phyloP scores from a whole-genome alignment of 75 land plant genomes.

The Cryptomeria japonica region DNA sequence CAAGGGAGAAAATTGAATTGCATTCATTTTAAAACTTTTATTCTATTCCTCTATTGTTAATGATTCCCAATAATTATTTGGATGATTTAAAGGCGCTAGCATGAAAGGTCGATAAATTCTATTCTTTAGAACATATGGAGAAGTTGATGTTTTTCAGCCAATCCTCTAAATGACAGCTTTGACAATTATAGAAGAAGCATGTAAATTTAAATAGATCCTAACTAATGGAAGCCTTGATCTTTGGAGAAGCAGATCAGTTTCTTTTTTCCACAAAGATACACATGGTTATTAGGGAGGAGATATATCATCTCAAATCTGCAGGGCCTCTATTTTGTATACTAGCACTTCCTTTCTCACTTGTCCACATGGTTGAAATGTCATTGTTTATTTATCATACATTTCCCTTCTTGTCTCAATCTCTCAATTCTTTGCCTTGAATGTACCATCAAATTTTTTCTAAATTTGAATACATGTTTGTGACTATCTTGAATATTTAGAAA shows the following conservation, averaged over 20 bases:
- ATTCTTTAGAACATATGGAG: conserved; percentile 1
- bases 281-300: conserved; percentile 76
- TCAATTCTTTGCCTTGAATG: too few species aligned
- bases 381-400: too few species aligned
- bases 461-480: too few species aligned
- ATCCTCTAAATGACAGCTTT: too few species aligned
- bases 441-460: too few species aligned
- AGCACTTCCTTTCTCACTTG: conserved; percentile 38
- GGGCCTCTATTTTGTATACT: conserved; percentile 48
- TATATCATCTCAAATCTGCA: conserved; percentile 83
- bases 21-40: background rate
- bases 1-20: background rate
- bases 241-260: conserved; percentile 20
- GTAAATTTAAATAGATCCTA: conserved; percentile 8
- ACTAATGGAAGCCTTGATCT: background rate
- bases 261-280: conserved; percentile 77
- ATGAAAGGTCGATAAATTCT: background rate
- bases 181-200: conserved; percentile 20
- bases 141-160: too few species aligned
- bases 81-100: background rate
- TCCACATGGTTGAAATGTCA: conserved; percentile 72
- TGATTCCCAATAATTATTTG: background rate
- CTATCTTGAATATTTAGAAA: too few species aligned
- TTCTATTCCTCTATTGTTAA: background rate
- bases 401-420: too few species aligned